Base-by-base conservation (phyloP, 768 basidiomycete genomes). In the Hypholoma fasciculare region DNA sequence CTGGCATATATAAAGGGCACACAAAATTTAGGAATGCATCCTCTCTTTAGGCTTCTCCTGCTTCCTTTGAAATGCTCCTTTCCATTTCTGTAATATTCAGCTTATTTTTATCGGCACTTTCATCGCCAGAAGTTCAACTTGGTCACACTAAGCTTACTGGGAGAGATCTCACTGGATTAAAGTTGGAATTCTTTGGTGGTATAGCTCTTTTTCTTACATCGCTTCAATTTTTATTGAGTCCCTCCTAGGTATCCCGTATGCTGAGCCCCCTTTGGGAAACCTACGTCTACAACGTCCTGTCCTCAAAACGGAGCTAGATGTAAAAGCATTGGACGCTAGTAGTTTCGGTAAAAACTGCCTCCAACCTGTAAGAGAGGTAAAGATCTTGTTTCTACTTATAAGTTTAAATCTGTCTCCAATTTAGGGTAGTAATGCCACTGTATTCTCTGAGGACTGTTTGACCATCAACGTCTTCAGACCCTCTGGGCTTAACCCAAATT, bases 401-500 rank as follows among this genome's bases (percentile, higher is more conserved):
- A 19, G 49, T 23, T 23, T 17, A 13, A 23, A 11, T 7, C 9
- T 37, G 39, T 47, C 73, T 64, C 37, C 49, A 26, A 13, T 39
- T 19, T n/a, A 43, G 78, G 73, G 54, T 64, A 72, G 63, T 46
- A 66, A 56, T 70, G 70, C 53, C 67, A 75, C 57, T 61, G 69
- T 30, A 63, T 76, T 69, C 40, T 82, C 82, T 19, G 85, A 87
- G 65, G 84, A 87, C 59, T 87, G 84, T 64, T 69, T 87, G 49
- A 84, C 82, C 19, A 71, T 86, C 51, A 86, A 86, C 62, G 70
- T 88, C 5, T 83, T 81, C 55, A 72, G 82, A 19, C 85, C 86
- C 0, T 71, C 77, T 0, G 75, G 76, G 11, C 52, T 71, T 11
- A 43, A 43, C 4, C 4, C 63, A 1, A 63, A 64, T 50, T 69